phyloP scores from a whole-genome alignment of 139 green algal genomes.

The Coelastrella sp. region DNA sequence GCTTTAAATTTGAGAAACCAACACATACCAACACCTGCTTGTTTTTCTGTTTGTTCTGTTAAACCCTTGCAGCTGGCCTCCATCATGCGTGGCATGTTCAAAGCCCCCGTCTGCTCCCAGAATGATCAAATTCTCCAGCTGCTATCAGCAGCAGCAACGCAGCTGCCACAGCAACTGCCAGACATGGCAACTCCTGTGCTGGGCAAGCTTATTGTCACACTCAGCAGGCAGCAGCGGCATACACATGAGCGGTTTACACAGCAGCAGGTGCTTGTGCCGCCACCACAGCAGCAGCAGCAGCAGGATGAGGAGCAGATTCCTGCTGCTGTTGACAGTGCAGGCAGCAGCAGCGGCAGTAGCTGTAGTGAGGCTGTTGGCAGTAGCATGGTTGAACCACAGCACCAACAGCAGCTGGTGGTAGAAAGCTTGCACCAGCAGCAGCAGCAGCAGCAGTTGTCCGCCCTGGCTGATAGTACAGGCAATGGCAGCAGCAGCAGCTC shows the following conservation, averaged over 20 bases:
- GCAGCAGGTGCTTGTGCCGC: background rate
- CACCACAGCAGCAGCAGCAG: conserved; percentile 32
- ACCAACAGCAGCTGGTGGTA: background rate
- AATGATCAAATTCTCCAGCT: background rate
- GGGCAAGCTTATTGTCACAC: background rate
- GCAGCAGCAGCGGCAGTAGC: too few relatives aligned
- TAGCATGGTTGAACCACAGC: background rate
- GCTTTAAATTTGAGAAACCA: too few relatives aligned
- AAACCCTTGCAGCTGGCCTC: conserved; percentile 24
- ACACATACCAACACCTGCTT: background rate
- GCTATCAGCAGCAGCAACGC: background rate
- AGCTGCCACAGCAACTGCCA: conserved; percentile 29
- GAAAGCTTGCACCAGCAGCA: too few relatives aligned
- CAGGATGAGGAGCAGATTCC: background rate
- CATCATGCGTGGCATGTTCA: background rate
- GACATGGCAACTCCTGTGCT: background rate
- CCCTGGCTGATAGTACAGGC: too few relatives aligned
- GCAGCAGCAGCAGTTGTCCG: too few relatives aligned
- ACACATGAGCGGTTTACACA: background rate
- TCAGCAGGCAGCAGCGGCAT: conserved; percentile 13
- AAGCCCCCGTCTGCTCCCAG: background rate
- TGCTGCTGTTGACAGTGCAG: background rate
- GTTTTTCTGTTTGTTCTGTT: background rate
- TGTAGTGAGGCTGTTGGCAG: background rate
- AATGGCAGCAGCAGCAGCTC: too few relatives aligned